A percentile compares a stretch with the other conserved stretches of the same genome.
phyloP scores from a whole-genome alignment of 192 early-diverging fungal genomes.

The Neocallimastix lanati region DNA sequence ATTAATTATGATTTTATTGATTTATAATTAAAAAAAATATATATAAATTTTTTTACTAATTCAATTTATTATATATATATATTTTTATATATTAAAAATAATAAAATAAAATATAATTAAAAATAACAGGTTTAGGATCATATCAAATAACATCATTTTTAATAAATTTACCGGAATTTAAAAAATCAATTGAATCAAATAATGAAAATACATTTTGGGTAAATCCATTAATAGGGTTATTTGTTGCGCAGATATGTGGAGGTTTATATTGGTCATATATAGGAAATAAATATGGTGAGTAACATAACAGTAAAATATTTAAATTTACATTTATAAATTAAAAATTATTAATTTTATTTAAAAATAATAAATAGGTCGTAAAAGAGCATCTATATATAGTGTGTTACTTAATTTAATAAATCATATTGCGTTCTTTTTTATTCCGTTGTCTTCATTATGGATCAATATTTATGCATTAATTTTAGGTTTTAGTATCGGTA shows the following conservation, averaged over 20 bases:
- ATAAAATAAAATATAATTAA: too few relatives aligned
- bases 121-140: neutral
- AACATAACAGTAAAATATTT: too few relatives aligned
- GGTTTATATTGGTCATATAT: neutral
- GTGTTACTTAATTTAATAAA: neutral
- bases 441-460: neutral
- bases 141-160: neutral
- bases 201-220: neutral
- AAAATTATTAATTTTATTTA: too few relatives aligned
- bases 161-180: neutral
- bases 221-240: neutral
- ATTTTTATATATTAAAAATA: too few relatives aligned
- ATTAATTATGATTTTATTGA: too few relatives aligned
- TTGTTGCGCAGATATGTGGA: neutral
- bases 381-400: neutral
- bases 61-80: too few relatives aligned
- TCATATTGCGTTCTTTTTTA: neutral
- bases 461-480: neutral
- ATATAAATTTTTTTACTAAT: too few relatives aligned
- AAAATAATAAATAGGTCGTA: neutral
- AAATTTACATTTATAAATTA: too few relatives aligned
- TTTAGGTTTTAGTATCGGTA: neutral
- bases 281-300: neutral
- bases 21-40: too few relatives aligned
- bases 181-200: neutral